Evolutionary conservation across 495 filamentous ascomycete genomes (phyloP).

Genomic region (Penicillium robsamsonii): DNA sequence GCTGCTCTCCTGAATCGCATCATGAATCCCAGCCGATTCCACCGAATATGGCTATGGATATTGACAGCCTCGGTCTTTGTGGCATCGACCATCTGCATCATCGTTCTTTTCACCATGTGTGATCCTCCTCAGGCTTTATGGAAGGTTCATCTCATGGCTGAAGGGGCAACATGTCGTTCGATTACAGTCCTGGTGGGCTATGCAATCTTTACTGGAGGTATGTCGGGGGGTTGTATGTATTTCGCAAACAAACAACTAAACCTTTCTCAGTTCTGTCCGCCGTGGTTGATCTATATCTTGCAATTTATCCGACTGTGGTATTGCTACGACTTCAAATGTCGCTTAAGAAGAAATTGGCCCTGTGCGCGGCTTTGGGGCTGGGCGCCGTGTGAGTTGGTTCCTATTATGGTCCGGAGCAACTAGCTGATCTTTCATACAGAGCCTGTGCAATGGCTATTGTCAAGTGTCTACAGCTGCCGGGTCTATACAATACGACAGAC

Average conservation of each 20-base stretch:
- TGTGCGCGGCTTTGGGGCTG: conserved; percentile 43
- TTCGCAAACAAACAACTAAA: background rate
- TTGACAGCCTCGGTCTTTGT: conserved; percentile 22
- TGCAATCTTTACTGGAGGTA: conserved; percentile 34
- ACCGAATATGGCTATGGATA: conserved; percentile 33
- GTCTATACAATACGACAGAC: conserved; percentile 32
- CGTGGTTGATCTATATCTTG: conserved; percentile 48
- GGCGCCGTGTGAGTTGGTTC: conserved; percentile 28
- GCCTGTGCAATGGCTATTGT: conserved; percentile 31
- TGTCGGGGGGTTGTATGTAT: background rate
- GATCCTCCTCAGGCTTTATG: conserved; percentile 41
- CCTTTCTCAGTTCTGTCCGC: conserved; percentile 27
- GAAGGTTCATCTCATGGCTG: conserved; percentile 31
- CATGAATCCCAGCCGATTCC: conserved; percentile 30
- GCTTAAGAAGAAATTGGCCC: conserved; percentile 45
- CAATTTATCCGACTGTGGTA: conserved; percentile 45
- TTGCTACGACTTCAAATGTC: conserved; percentile 45
- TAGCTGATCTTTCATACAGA: conserved; percentile 4
- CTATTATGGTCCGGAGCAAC: background rate
- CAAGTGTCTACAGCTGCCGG: conserved; percentile 42
- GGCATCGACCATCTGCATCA: conserved; percentile 22
- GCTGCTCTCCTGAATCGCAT: conserved; percentile 37
- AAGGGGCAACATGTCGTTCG: conserved; percentile 34
- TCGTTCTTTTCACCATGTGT: conserved; percentile 42
- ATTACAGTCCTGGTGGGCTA: conserved; percentile 36